Evolutionary conservation across 2,329 filamentous ascomycete species (phyloP).

Genomic region (Aulographum hederae): DNA sequence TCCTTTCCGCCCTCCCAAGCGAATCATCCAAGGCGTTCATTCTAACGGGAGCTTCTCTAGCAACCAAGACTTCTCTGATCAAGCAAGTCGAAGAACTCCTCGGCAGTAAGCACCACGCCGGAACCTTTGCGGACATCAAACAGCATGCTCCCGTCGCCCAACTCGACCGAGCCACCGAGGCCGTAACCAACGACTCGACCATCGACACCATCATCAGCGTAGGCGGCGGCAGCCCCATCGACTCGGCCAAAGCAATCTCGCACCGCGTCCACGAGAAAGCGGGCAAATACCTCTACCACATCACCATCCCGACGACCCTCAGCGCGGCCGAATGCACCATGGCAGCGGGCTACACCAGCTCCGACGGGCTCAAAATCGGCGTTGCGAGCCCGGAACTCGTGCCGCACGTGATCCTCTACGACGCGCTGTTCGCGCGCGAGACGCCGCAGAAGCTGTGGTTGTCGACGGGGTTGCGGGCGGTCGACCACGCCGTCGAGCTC

Average conservation of each 20-base stretch:
- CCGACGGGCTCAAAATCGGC: constrained; percentile 30
- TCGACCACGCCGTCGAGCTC: constrained; percentile 37
- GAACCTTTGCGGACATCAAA: constrained; percentile 35
- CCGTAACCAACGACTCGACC: constrained; percentile 23
- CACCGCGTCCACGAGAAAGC: constrained; percentile 16
- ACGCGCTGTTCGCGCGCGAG: constrained; percentile 29
- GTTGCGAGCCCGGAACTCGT: constrained; percentile 24
- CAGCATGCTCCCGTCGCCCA: constrained; percentile 37
- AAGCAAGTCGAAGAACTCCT: constrained; percentile 31
- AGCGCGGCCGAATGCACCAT: constrained; percentile 37
- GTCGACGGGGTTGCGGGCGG: constrained; percentile 32
- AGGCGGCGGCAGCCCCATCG: constrained; percentile 37
- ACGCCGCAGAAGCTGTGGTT: constrained; percentile 32
- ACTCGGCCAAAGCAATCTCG: constrained; percentile 21
- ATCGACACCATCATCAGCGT: constrained; percentile 38
- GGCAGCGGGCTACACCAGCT: constrained; percentile 30
- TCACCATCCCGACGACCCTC: constrained; percentile 20
- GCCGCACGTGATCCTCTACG: constrained; percentile 33
- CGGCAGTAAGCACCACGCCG: constrained; percentile 25
- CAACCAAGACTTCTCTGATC: constrained; percentile 33
- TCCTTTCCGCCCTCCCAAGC: constrained; percentile 25
- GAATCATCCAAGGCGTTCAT: constrained; percentile 35
- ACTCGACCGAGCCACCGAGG: constrained; percentile 31
- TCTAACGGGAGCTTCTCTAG: constrained; percentile 34
- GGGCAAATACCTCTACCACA: constrained; percentile 17